Conservation (phyloP, 345 rosid species). For the Atalantia buxifolia region DNA sequence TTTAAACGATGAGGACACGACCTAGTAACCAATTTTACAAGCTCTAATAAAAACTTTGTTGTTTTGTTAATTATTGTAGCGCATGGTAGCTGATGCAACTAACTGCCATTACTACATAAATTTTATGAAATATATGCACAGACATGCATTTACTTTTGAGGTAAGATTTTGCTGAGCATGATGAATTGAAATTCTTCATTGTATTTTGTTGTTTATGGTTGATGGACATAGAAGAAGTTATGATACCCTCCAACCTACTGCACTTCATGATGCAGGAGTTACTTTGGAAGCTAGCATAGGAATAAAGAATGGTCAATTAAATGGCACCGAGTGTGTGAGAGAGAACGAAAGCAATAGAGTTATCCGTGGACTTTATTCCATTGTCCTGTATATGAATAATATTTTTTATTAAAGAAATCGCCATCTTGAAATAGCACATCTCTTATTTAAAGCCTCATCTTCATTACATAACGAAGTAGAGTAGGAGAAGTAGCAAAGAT, state of each 20-base stretch:
- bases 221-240: neutral
- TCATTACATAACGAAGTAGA: neutral
- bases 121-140: neutral
- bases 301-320: neutral
- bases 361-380: conserved; percentile 8
- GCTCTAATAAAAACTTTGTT: neutral
- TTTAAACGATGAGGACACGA: no score
- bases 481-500: neutral
- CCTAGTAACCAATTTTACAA: no score
- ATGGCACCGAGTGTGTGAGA: neutral
- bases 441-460: neutral
- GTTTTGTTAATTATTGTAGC: neutral
- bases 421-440: neutral
- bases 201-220: neutral
- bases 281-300: neutral
- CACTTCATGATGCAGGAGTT: neutral
- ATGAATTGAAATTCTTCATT: neutral
- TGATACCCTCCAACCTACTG: neutral
- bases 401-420: neutral
- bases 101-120: neutral
- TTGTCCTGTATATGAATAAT: neutral
- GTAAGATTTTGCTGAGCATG: neutral
- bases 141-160: conserved; percentile 9
- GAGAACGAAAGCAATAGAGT: neutral
- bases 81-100: neutral